phyloP scores from a whole-genome alignment of 177 flowering plant species.

The Tripterygium wilfordii region DNA sequence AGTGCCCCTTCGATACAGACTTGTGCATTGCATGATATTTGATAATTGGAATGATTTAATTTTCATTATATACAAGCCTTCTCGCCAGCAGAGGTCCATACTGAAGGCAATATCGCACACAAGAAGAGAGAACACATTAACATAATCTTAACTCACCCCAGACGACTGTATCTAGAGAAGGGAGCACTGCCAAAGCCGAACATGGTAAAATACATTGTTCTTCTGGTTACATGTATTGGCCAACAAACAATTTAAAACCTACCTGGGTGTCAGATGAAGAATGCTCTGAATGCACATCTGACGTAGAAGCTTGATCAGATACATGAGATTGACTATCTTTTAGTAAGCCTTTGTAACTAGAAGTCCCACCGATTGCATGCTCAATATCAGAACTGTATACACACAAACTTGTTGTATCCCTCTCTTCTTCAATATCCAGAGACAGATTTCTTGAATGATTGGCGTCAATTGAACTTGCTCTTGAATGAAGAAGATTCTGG shows the following conservation, averaged over 20 bases:
- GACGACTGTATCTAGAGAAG: not conserved
- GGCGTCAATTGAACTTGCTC: slow-evolving; percentile 17
- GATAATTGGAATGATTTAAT: too few relatives aligned
- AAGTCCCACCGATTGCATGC: slow-evolving; percentile 10
- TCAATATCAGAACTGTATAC: slow-evolving; percentile 19
- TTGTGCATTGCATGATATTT: too few relatives aligned
- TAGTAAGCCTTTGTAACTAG: slow-evolving; percentile 33
- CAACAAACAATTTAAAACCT: slow-evolving; percentile 7
- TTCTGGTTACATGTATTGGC: not conserved
- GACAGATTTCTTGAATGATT: slow-evolving; percentile 25
- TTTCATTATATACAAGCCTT: too few relatives aligned
- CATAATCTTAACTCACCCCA: too few relatives aligned
- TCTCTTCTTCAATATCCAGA: slow-evolving; percentile 18
- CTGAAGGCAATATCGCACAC: too few relatives aligned
- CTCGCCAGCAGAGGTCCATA: too few relatives aligned
- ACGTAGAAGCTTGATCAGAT: slow-evolving; percentile 40
- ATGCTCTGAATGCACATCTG: slow-evolving; percentile 23
- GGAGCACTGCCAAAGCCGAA: not conserved
- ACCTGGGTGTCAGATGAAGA: slow-evolving; percentile 48
- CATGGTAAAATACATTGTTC: not conserved
- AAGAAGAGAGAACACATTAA: too few relatives aligned
- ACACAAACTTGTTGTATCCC: slow-evolving; percentile 19
- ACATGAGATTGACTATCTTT: slow-evolving; percentile 27
- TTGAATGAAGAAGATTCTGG: slow-evolving; percentile 23
- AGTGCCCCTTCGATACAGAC: too few relatives aligned